Evolutionary conservation across 2,329 filamentous ascomycete genomes (phyloP).

Genomic region (Bipolaris bicolor): DNA sequence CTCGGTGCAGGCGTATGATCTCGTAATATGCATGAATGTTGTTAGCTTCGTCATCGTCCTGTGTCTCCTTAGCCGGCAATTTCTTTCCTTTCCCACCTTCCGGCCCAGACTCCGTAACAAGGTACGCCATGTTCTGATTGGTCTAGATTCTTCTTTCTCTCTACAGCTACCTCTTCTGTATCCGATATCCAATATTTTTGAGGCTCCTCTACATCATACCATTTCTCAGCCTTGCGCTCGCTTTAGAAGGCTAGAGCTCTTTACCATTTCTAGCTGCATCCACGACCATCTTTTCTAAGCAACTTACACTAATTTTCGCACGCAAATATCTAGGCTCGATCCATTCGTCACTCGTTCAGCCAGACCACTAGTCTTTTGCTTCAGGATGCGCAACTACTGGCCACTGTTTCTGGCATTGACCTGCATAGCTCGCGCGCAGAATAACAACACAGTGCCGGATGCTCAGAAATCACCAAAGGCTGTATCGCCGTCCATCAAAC

Average conservation of each 20-base stretch:
- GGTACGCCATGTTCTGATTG: slow-evolving; percentile 31
- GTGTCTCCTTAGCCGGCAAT: slow-evolving; percentile 35
- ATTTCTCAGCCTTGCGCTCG: background rate
- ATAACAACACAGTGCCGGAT: slow-evolving; percentile 23
- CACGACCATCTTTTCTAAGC: background rate
- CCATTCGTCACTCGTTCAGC: slow-evolving; percentile 35
- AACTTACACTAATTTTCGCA: slow-evolving; percentile 27
- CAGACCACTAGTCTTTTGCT: slow-evolving; percentile 38
- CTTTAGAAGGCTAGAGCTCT: background rate
- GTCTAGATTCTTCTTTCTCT: background rate
- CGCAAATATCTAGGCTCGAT: slow-evolving; percentile 29
- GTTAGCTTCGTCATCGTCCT: slow-evolving; percentile 28
- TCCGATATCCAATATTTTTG: background rate
- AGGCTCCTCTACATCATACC: background rate
- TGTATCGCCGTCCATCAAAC: background rate
- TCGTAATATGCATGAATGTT: slow-evolving; percentile 29
- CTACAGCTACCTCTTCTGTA: background rate
- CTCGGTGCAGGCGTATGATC: slow-evolving; percentile 30
- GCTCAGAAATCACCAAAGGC: slow-evolving; percentile 4
- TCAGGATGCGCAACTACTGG: slow-evolving; percentile 39
- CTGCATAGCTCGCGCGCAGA: slow-evolving; percentile 19
- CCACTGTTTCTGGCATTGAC: slow-evolving; percentile 32
- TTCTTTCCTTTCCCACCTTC: slow-evolving; percentile 25
- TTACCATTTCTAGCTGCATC: background rate
- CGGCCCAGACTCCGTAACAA: slow-evolving; percentile 37